phyloP scores from a whole-genome alignment of 495 filamentous ascomycete genomes.

The Talaromyces trachyspermus region DNA sequence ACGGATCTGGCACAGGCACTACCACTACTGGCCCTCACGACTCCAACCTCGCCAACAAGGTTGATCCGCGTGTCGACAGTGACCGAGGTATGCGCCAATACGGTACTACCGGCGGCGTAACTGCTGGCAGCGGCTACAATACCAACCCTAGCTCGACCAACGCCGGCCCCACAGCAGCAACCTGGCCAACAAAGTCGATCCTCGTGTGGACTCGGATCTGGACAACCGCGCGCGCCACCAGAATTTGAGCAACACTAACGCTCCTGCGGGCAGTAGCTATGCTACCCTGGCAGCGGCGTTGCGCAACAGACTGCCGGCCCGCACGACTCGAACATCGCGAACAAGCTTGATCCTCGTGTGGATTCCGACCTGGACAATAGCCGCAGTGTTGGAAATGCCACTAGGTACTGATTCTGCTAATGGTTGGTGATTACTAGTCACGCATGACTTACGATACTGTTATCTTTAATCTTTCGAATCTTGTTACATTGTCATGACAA shows the following conservation, averaged over 20 bases:
- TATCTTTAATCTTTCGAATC: not conserved
- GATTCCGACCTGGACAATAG: slow-evolving; percentile 25
- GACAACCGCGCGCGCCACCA: slow-evolving; percentile 30
- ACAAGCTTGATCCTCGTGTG: slow-evolving; percentile 45
- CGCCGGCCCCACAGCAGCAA: slow-evolving; percentile 30
- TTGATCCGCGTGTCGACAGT: slow-evolving; percentile 45
- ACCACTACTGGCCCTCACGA: slow-evolving; percentile 24
- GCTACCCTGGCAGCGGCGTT: slow-evolving; percentile 19
- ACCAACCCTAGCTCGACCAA: slow-evolving; percentile 9
- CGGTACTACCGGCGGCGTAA: slow-evolving; percentile 4
- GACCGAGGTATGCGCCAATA: slow-evolving; percentile 18
- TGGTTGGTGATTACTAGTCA: too few relatives aligned
- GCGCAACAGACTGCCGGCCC: slow-evolving; percentile 28
- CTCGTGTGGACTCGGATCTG: slow-evolving; percentile 41
- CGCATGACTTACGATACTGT: too few relatives aligned
- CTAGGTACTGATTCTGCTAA: slow-evolving; percentile 1
- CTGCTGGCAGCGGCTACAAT: slow-evolving; percentile 3
- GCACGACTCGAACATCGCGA: slow-evolving; percentile 36
- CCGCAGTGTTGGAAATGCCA: slow-evolving; percentile 6
- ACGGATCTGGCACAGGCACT: not conserved
- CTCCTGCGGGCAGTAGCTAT: slow-evolving; percentile 27
- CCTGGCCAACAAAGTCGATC: slow-evolving; percentile 42
- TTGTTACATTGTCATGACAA: too few relatives aligned
- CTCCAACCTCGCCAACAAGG: slow-evolving; percentile 36
- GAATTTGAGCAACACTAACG: slow-evolving; percentile 18